Conservation (phyloP, 306 rosid species). For the Cicer yamashitae region DNA sequence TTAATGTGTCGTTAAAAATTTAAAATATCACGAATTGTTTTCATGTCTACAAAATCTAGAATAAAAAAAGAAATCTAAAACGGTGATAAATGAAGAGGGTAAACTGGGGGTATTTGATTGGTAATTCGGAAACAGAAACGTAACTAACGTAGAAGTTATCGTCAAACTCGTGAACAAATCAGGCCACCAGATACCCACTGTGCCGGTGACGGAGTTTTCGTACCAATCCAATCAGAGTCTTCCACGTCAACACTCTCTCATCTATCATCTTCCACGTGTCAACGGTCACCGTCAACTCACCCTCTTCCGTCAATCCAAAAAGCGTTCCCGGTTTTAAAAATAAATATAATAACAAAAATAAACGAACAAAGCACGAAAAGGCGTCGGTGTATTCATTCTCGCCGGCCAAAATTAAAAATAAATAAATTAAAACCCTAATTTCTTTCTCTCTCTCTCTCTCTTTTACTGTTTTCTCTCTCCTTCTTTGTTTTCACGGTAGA, state of each 20-base stretch:
- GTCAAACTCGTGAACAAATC: constrained; percentile 43
- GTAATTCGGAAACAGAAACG: not conserved
- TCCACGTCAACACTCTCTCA: constrained; percentile 42
- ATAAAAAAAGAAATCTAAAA: not conserved
- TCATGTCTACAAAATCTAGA: not conserved
- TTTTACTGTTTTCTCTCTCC: constrained; percentile 34
- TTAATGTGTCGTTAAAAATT: too few species aligned
- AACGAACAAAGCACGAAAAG: constrained; percentile 42
- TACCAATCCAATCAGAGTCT: constrained; percentile 10
- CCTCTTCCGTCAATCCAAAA: constrained; percentile 45
- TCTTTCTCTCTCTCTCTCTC: constrained; percentile 32
- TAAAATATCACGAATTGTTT: too few species aligned
- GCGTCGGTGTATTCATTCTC: constrained; percentile 46
- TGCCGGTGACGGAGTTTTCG: constrained; percentile 50
- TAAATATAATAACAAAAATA: constrained; percentile 15
- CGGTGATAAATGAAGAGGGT: constrained; percentile 10
- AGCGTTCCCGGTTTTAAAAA: not conserved
- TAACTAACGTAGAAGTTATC: constrained; percentile 39
- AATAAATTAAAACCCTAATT: constrained; percentile 50
- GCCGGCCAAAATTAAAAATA: constrained; percentile 62
- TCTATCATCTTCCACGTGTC: constrained; percentile 45
- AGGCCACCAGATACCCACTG: constrained; percentile 43
- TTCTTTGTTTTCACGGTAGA: constrained; percentile 35
- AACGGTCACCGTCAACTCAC: constrained; percentile 54
- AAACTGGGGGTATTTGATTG: constrained; percentile 40